Conservation (phyloP, 495 filamentous ascomycete genomes). For the Melanomma pulvis-pyrius region DNA sequence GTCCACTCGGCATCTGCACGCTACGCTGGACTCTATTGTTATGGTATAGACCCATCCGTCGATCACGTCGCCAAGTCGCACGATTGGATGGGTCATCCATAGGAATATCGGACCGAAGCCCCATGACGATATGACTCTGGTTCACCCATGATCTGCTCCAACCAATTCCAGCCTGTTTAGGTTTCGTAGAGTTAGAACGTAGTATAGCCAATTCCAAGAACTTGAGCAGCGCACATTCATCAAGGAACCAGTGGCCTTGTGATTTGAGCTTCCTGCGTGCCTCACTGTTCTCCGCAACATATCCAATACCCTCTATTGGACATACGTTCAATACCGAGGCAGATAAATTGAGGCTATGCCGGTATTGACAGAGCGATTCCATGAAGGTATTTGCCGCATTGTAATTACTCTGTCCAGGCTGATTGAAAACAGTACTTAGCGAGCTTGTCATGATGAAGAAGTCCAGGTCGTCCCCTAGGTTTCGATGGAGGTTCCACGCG, state of each 20-base stretch:
- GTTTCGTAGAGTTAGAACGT: not conserved
- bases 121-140: not conserved
- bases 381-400: constrained; percentile 28
- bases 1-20: not conserved
- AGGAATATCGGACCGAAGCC: not conserved
- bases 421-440: constrained; percentile 23
- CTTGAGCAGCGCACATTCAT: not conserved
- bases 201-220: not conserved
- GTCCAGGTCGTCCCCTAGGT: constrained; percentile 15
- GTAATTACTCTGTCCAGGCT: constrained; percentile 33
- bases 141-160: not conserved
- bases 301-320: constrained; percentile 24
- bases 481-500: constrained; percentile 24
- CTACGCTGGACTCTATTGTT: too few species aligned
- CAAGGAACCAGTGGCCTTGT: not conserved
- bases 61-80: not conserved
- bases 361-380: constrained; percentile 22
- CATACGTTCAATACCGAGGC: constrained; percentile 22
- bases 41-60: constrained; percentile 4
- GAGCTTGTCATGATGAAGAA: constrained; percentile 33
- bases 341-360: not conserved
- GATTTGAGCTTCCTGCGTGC: not conserved
- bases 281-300: constrained; percentile 13
- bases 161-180: not conserved
- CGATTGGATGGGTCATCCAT: not conserved